Base-by-base conservation (phyloP, 768 basidiomycete species). In the Rhizopogon roseolus region DNA sequence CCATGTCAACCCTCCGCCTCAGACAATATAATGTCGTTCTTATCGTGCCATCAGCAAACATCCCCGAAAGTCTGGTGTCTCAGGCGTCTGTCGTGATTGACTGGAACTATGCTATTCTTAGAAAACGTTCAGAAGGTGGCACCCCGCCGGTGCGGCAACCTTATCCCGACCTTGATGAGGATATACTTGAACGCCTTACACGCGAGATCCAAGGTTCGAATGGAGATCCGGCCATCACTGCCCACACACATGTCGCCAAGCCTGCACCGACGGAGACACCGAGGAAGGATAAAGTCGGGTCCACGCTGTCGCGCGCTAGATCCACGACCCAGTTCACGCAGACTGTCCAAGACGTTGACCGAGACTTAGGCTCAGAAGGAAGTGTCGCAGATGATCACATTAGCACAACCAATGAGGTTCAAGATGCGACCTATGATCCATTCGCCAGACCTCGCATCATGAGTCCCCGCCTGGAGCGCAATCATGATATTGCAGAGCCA, bases 61-160 rank as follows among this genome's bases (percentile, higher is more conserved):
- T 71, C 2, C 74, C 80, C 42, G 59, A 66, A 13, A 80, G 74
- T 56, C 69, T 86, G 36, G 80, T 75, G 55, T 71, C 71, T 25
- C 83, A 85, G 50, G 84, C n/a, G n/a, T 79, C 82, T 0, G 61
- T 71, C 5, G 73, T 75, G 38, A 61, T 83, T 27, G 79, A 82
- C 53, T 86, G 81, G 81, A 67, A 66, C 34, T 58, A 61, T 19
- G 73, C 74, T 29, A 60, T 79, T 39, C 60, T 80, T 6, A 68
- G 64, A 32, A 59, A 62, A 25, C 64, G 67, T 14, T 27, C 62
- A 36, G 69, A 69, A 19, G 5, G 32, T 14, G 34, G 9, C 1
- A 50, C 38, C 41, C 17, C 46, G 19, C 46, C 56, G 0, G 40
- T 70, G 44, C 65, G 63, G 41, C 67, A 71, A 39, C 59, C 69